A percentile compares a stretch with the other conserved stretches of the same genome.
phyloP scores from a whole-genome alignment of 1,284 basidiomycete genomes.

The Papiliotrema fonsecae region DNA sequence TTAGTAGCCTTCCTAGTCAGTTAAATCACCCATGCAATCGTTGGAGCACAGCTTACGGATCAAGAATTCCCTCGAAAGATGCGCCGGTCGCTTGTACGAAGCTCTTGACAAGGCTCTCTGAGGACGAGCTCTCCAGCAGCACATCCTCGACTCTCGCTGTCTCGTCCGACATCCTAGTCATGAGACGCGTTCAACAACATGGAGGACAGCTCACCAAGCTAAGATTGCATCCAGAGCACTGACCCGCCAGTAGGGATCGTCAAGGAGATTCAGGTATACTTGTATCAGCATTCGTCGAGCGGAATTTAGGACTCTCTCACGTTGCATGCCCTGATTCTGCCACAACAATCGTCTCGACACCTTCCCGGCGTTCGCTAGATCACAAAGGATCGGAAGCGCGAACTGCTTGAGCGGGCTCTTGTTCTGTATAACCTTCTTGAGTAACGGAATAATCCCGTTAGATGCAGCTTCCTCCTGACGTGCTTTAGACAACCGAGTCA shows the following conservation, averaged over 20 bases:
- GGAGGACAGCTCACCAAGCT: constrained; percentile 62
- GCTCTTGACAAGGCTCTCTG: constrained; percentile 71
- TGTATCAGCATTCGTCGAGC: background rate
- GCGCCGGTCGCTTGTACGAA: constrained; percentile 84
- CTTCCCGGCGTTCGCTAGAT: constrained; percentile 88
- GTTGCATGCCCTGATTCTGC: constrained; percentile 74
- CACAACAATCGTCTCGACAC: constrained; percentile 78
- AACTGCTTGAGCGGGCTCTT: constrained; percentile 93
- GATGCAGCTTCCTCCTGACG: constrained; percentile 95
- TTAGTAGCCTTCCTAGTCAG: constrained; percentile 57
- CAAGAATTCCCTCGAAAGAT: constrained; percentile 91
- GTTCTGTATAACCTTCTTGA: constrained; percentile 79
- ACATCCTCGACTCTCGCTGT: constrained; percentile 87
- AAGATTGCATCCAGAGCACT: constrained; percentile 85
- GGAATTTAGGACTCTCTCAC: constrained; percentile 21
- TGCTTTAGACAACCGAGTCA: constrained; percentile 87
- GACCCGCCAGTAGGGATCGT: constrained; percentile 94
- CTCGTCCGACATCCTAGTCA: constrained; percentile 81
- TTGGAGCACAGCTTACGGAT: constrained; percentile 53
- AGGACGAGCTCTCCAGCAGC: constrained; percentile 62
- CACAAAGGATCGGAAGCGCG: constrained; percentile 91
- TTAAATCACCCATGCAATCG: no score
- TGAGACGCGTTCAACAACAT: constrained; percentile 1
- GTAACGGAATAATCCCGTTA: constrained; percentile 85
- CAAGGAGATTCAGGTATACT: constrained; percentile 78